Conservation (phyloP, 257 asterid genomes). For the Marsdenia floribunda region DNA sequence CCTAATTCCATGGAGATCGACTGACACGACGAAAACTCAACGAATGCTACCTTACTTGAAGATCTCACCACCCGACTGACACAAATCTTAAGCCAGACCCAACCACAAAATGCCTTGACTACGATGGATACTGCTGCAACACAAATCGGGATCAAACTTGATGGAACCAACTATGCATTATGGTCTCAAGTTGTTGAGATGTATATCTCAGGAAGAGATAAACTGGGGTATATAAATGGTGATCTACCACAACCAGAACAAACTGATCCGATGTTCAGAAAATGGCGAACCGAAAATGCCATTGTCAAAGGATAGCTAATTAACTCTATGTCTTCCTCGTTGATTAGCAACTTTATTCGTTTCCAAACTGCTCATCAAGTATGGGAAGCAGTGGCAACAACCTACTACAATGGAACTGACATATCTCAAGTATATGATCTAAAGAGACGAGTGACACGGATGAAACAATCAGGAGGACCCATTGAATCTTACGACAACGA, state of each 20-base stretch:
- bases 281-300: too few species aligned
- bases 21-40: too few species aligned
- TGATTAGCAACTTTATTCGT: background rate
- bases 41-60: too few species aligned
- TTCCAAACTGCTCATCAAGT: background rate
- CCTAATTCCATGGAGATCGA: too few species aligned
- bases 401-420: background rate
- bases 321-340: background rate
- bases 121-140: too few species aligned
- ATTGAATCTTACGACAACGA: background rate
- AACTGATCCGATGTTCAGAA: too few species aligned
- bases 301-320: background rate
- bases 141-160: background rate
- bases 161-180: constrained; percentile 1
- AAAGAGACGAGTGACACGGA: background rate
- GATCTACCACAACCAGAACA: too few species aligned
- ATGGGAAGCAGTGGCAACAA: background rate
- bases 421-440: constrained; percentile 11
- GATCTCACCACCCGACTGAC: too few species aligned
- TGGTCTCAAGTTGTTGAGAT: constrained; percentile 11
- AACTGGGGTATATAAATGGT: too few species aligned
- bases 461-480: constrained; percentile 10
- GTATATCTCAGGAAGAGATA: too few species aligned
- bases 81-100: too few species aligned
- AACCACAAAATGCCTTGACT: too few species aligned